These are phyloP conservation scores for Geotrichum fermentans DNA, from an alignment of 1,139 yeast genomes.

Conservation along the genomic window DNA sequence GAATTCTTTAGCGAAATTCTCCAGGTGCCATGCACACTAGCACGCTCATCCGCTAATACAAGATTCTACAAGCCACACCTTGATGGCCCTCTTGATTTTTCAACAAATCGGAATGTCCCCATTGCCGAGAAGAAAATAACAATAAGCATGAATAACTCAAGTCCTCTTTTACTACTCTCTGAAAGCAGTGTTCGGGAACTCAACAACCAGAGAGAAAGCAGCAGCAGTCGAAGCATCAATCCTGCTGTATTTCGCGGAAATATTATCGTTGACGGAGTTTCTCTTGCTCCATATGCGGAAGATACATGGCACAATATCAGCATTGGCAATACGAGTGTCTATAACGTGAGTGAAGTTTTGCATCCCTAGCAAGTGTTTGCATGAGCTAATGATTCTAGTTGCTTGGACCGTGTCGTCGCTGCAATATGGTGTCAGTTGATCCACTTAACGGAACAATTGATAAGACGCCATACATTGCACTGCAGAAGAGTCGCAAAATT, in stretches of 20 bases:
- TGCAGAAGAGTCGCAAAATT: slow-evolving; percentile 29
- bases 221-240: slow-evolving; percentile 18
- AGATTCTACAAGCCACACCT: slow-evolving; percentile 22
- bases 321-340: slow-evolving; percentile 18
- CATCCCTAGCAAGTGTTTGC: slow-evolving; percentile 9
- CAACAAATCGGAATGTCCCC: neutral
- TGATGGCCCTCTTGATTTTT: slow-evolving; percentile 16
- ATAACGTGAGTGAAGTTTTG: slow-evolving; percentile 25
- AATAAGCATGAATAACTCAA: slow-evolving; percentile 36
- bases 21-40: slow-evolving; percentile 38
- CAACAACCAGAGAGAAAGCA: slow-evolving; percentile 20
- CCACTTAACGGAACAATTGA: slow-evolving; percentile 38
- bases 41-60: slow-evolving; percentile 24
- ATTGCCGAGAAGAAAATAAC: slow-evolving; percentile 7
- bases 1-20: slow-evolving; percentile 33
- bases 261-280: slow-evolving; percentile 32
- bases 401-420: slow-evolving; percentile 39
- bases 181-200: slow-evolving; percentile 32
- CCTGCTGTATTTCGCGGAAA: slow-evolving; percentile 39
- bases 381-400: slow-evolving; percentile 14
- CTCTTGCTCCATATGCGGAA: slow-evolving; percentile 35
- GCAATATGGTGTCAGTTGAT: slow-evolving; percentile 43
- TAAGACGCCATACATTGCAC: slow-evolving; percentile 36
- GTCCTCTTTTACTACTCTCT: slow-evolving; percentile 39
- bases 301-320: slow-evolving; percentile 35